These are phyloP conservation scores for Aeminium ludgeri DNA, from an alignment of 495 filamentous ascomycete genomes.

Conservation along the genomic window DNA sequence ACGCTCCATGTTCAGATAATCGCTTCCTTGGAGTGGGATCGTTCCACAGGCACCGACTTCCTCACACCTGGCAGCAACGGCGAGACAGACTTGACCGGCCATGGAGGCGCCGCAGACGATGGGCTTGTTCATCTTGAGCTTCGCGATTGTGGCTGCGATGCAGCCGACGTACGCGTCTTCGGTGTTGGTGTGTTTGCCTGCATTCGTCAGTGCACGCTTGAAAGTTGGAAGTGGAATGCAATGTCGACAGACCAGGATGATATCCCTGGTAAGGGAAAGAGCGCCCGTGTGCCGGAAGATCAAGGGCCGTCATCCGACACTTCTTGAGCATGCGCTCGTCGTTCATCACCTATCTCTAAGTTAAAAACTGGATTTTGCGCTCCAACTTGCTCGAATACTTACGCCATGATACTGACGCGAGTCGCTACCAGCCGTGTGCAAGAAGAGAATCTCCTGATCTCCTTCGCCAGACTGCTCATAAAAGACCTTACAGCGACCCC, in stretches of 20 bases:
- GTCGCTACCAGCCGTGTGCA: conserved; percentile 27
- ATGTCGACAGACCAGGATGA: conserved; percentile 11
- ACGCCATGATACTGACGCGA: conserved; percentile 26
- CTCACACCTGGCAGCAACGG: conserved; percentile 23
- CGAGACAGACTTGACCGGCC: conserved; percentile 30
- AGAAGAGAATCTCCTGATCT: conserved; percentile 26
- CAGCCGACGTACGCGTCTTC: conserved; percentile 27
- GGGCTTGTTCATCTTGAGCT: conserved; percentile 22
- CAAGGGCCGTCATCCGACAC: conserved; percentile 27
- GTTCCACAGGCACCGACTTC: conserved; percentile 27
- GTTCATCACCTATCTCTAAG: too few relatives aligned
- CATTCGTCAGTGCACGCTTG: too few relatives aligned
- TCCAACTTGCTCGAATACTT: too few relatives aligned
- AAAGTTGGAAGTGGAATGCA: too few relatives aligned
- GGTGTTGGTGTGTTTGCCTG: conserved; percentile 25
- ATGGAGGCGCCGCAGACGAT: conserved; percentile 29
- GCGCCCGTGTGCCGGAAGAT: conserved; percentile 27
- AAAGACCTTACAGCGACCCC: conserved; percentile 27
- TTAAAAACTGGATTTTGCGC: too few relatives aligned
- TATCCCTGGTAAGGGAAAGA: conserved; percentile 23
- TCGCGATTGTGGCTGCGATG: conserved; percentile 25
- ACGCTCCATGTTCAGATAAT: conserved; percentile 18
- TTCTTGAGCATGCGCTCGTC: conserved; percentile 22
- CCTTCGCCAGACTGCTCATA: conserved; percentile 25
- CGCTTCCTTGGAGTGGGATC: conserved; percentile 25